These are phyloP conservation scores for Zalaria obscura DNA, from an alignment of 2,329 filamentous ascomycete genomes.

Conservation along the genomic window DNA sequence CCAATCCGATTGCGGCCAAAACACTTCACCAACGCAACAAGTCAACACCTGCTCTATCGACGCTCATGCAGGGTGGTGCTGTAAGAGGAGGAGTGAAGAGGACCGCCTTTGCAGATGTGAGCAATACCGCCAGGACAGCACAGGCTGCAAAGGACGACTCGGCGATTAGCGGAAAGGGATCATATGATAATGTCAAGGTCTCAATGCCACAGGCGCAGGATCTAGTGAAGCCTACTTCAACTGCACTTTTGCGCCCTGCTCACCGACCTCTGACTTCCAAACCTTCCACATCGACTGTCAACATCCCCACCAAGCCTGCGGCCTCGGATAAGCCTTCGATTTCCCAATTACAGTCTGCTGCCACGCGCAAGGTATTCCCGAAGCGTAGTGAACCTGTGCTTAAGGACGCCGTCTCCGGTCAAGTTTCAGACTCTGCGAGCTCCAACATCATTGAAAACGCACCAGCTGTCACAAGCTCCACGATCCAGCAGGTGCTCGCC, in stretches of 20 bases:
- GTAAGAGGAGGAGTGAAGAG: constrained; percentile 58
- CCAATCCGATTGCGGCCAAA: constrained; percentile 29
- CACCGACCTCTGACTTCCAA: constrained; percentile 37
- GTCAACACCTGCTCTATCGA: constrained; percentile 52
- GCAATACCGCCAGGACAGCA: constrained; percentile 46
- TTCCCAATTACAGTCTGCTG: constrained; percentile 14
- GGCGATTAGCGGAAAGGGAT: constrained; percentile 33
- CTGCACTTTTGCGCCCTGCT: constrained; percentile 35
- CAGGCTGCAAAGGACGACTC: constrained; percentile 41
- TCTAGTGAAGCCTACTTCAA: constrained; percentile 23
- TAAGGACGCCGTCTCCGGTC: constrained; percentile 26
- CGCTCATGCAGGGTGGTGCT: constrained; percentile 37
- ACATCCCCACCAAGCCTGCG: constrained; percentile 3
- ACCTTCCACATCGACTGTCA: constrained; percentile 1
- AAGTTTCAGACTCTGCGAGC: background rate
- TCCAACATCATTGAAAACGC: background rate
- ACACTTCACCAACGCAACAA: constrained; percentile 69
- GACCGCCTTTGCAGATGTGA: constrained; percentile 69
- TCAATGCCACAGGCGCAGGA: constrained; percentile 18
- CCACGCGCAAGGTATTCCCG: constrained; percentile 31
- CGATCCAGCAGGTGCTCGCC: background rate
- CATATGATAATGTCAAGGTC: constrained; percentile 18
- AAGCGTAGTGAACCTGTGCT: constrained; percentile 42
- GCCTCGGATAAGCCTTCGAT: background rate
- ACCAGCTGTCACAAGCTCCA: background rate